These are phyloP conservation scores for Phytophthora meadii DNA, from an alignment of 352 stramenopile genomes.

Conservation along the genomic window DNA sequence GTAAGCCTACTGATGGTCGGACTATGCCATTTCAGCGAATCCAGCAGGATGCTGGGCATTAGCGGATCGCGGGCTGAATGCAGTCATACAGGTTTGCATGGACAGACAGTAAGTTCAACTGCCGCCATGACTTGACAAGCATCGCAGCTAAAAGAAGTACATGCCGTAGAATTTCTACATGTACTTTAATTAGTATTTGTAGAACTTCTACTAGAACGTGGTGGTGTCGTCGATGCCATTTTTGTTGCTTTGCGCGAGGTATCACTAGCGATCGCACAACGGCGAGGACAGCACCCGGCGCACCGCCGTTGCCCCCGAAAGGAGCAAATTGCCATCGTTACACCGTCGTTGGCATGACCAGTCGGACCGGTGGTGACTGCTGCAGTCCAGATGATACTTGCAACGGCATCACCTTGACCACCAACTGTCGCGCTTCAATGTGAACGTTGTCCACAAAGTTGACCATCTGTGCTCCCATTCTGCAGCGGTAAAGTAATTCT, in stretches of 20 bases:
- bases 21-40: too few relatives aligned
- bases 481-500: neutral
- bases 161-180: too few relatives aligned
- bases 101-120: neutral
- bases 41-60: too few relatives aligned
- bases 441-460: slow-evolving; percentile 17
- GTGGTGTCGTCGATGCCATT: too few relatives aligned
- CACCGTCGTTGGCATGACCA: neutral
- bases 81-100: too few relatives aligned
- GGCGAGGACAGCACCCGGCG: slow-evolving; percentile 1
- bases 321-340: neutral
- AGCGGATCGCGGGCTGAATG: too few relatives aligned
- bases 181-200: too few relatives aligned
- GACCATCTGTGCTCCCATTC: neutral
- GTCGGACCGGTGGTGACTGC: neutral
- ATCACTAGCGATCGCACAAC: slow-evolving; percentile 15
- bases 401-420: neutral
- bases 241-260: neutral
- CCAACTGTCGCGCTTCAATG: slow-evolving; percentile 24
- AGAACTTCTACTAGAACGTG: too few relatives aligned
- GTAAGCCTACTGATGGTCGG: too few relatives aligned
- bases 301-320: neutral
- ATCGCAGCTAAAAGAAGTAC: neutral
- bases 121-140: neutral
- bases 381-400: slow-evolving; percentile 4